These are phyloP conservation scores for Rhynchospora pubera DNA, from an alignment of 176 grass and related monocot species.

Conservation along the genomic window DNA sequence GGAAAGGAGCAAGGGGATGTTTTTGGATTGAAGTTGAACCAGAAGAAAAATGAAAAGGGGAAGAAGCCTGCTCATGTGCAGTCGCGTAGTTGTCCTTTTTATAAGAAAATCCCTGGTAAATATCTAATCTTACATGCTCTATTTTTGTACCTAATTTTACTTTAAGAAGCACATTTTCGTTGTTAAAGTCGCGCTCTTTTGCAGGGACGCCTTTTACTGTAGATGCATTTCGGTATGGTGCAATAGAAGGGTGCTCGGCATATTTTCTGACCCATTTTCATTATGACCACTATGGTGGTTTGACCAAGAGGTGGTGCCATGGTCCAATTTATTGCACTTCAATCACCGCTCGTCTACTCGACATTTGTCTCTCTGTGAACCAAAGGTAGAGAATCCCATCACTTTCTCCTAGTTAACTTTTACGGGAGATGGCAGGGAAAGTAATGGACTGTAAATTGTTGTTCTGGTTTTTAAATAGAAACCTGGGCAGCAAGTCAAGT, in stretches of 20 bases:
- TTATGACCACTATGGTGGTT: constrained; percentile 59
- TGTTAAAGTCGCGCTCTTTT: background rate
- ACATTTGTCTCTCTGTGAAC: constrained; percentile 54
- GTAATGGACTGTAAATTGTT: background rate
- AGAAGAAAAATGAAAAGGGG: background rate
- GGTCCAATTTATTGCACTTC: constrained; percentile 68
- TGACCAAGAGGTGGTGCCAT: constrained; percentile 66
- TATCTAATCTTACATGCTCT: background rate
- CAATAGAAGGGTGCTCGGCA: constrained; percentile 42
- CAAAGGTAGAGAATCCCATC: constrained; percentile 22
- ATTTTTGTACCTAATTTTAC: background rate
- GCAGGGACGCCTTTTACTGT: constrained; percentile 64
- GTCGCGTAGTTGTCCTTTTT: constrained; percentile 38
- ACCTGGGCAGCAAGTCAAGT: background rate
- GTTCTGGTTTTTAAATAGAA: background rate
- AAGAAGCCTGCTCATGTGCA: background rate
- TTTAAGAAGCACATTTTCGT: background rate
- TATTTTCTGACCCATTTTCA: constrained; percentile 81
- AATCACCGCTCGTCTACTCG: constrained; percentile 57
- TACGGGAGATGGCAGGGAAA: no score
- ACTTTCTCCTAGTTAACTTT: background rate
- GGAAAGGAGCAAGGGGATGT: background rate
- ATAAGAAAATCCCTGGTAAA: constrained; percentile 56
- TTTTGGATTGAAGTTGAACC: constrained; percentile 12
- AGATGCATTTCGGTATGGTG: constrained; percentile 63